phyloP scores from a whole-genome alignment of 2,329 filamentous ascomycete genomes.

The Epichloe elymi region DNA sequence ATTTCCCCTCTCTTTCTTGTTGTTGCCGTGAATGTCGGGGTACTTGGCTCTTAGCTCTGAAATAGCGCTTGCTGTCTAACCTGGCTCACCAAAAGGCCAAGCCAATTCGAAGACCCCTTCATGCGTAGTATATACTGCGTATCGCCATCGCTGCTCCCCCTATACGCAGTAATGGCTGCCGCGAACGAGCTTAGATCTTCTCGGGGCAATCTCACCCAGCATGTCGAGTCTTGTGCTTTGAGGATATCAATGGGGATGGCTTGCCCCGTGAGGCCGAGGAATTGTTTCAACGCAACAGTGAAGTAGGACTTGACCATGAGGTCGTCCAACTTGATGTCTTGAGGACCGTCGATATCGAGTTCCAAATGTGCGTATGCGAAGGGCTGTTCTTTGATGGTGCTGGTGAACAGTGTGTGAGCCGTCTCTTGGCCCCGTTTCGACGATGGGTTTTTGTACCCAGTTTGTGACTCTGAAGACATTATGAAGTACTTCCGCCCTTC shows the following conservation, averaged over 20 bases:
- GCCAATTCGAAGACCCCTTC: constrained; percentile 48
- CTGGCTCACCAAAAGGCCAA: constrained; percentile 44
- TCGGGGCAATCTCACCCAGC: constrained; percentile 52
- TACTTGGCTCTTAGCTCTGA: constrained; percentile 21
- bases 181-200: constrained; percentile 47
- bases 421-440: constrained; percentile 21
- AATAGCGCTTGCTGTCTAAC: constrained; percentile 28
- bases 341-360: constrained; percentile 23
- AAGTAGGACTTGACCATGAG: constrained; percentile 52
- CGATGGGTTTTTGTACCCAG: background rate
- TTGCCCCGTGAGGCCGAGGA: constrained; percentile 55
- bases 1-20: constrained; percentile 5
- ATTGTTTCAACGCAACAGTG: constrained; percentile 49
- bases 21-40: background rate
- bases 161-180: constrained; percentile 54
- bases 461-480: background rate
- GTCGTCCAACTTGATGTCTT: constrained; percentile 35
- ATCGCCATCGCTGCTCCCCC: constrained; percentile 30
- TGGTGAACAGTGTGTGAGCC: constrained; percentile 35
- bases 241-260: constrained; percentile 60
- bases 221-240: constrained; percentile 38
- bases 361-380: constrained; percentile 46
- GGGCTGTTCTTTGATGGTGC: constrained; percentile 35
- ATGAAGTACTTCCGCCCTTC: background rate
- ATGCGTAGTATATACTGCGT: constrained; percentile 40